These are phyloP conservation scores for Eucalyptus marginata DNA, from an alignment of 345 rosid species.

Conservation along the genomic window DNA sequence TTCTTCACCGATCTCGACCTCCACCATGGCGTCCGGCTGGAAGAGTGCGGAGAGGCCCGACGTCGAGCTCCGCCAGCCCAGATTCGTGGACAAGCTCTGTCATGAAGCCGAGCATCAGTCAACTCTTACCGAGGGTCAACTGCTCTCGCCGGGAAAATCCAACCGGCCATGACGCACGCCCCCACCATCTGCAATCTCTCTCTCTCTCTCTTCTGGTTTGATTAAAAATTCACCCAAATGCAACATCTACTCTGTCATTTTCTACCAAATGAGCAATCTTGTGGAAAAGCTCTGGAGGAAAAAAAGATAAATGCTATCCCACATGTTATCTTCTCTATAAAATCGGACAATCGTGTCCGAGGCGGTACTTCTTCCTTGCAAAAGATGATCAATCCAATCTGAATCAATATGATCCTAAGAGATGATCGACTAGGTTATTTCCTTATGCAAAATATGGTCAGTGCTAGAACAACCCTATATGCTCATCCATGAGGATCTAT, in stretches of 20 bases:
- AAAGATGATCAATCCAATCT: background rate
- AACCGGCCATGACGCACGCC: too few relatives aligned
- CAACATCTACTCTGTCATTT: background rate
- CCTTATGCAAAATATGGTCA: background rate
- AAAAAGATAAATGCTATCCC: background rate
- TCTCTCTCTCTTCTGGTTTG: too few relatives aligned
- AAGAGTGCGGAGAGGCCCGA: too few relatives aligned
- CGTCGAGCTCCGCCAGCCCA: too few relatives aligned
- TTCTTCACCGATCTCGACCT: too few relatives aligned
- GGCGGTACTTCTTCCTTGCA: background rate
- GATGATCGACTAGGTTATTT: background rate
- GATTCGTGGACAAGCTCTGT: too few relatives aligned
- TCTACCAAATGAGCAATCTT: background rate
- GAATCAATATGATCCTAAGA: background rate
- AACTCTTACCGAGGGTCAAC: too few relatives aligned
- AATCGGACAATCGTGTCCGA: background rate
- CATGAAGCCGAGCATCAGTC: too few relatives aligned
- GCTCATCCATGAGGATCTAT: background rate
- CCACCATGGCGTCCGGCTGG: too few relatives aligned
- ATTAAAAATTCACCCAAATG: background rate
- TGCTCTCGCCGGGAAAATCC: too few relatives aligned
- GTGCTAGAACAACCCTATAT: background rate
- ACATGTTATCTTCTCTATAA: background rate
- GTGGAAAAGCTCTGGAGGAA: background rate
- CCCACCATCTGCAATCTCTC: too few relatives aligned